A percentile compares a stretch with the other conserved stretches of the same genome.
These are phyloP conservation scores for Pyrenophora teres DNA, from an alignment of 2,329 filamentous ascomycete species.

Conservation along the genomic window DNA sequence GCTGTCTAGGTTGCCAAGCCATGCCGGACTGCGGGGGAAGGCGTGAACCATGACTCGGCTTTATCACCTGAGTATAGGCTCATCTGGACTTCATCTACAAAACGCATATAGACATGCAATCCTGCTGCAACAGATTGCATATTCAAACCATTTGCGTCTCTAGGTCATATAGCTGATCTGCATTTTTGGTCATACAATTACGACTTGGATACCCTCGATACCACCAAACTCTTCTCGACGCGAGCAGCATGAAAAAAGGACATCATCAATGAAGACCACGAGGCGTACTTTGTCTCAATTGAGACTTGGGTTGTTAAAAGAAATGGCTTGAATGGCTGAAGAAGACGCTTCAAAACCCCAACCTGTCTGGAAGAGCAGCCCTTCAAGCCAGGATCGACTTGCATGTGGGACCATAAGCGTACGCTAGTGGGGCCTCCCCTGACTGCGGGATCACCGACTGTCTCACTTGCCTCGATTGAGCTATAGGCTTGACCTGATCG, in stretches of 20 bases:
- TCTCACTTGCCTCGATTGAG: constrained; percentile 11
- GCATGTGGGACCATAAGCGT: constrained; percentile 36
- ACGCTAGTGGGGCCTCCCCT: constrained; percentile 33
- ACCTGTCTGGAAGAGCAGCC: constrained; percentile 15
- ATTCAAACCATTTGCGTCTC: constrained; percentile 18
- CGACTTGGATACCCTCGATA: background rate
- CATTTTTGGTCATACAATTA: background rate
- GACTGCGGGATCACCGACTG: constrained; percentile 8
- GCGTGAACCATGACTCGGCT: constrained; percentile 36
- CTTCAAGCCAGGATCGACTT: constrained; percentile 16
- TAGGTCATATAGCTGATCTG: constrained; percentile 7
- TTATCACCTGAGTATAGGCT: constrained; percentile 28
- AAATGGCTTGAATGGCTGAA: background rate
- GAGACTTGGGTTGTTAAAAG: background rate
- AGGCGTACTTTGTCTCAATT: background rate
- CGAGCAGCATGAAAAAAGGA: too few species aligned
- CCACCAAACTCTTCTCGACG: background rate
- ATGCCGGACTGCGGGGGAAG: constrained; percentile 37
- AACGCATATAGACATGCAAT: constrained; percentile 31
- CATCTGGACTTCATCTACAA: constrained; percentile 38
- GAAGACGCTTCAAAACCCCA: constrained; percentile 2
- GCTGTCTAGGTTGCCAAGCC: constrained; percentile 22
- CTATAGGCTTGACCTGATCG: background rate
- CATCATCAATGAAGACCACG: too few species aligned
- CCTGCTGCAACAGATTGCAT: constrained; percentile 30